Evolutionary conservation across 257 asterid species (phyloP), one percentile per base, ranked within the genome.

Genomic region (Nemophila menziesii): DNA sequence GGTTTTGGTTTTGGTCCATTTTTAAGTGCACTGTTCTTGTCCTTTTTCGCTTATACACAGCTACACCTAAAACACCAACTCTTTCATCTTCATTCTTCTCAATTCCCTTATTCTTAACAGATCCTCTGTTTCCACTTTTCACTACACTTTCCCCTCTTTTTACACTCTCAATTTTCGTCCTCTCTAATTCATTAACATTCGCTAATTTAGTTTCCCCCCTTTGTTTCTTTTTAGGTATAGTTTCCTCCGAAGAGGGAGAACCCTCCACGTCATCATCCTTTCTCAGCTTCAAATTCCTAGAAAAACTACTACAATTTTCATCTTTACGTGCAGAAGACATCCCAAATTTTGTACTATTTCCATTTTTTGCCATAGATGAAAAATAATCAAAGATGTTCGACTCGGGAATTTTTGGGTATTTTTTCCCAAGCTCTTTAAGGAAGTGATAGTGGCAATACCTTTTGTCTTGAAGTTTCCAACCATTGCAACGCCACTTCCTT

Each of bases 381-480:
- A 24, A 24, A 24, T 9, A 24, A 24, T 24, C 33, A 4, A 24
- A 9, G 9, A 24, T 4, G 6, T 24, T 24, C 33, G 33, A n/a
- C n/a, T n/a, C 33, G 33, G 4, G 9, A 24, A 24, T 24, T 24
- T 24, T 9, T 4, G 33, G 33, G 33, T 24, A 24, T 24, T 24
- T 24, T 19, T 17, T 39, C 9, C 15, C 12, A 14, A 3, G 36
- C 33, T 37, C 17, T 8, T 10, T 46, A 6, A 52, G 22, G 43
- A 10, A 49, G 45, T 71, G 85, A 39, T 51, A 48, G 46, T 71
- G 55, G 58, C 78, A 71, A 12, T 17, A 18, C 8, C 11, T 5
- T 11, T 36, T 29, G 12, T 13, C 68, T 19, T 54, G 46, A 49
- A 60, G 39, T 56, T 42, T 62, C 60, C 53, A 54, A 12, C 38